These are phyloP conservation scores for Cenchrus americanus DNA, from an alignment of 176 grass and related monocot species.

Conservation along the genomic window DNA sequence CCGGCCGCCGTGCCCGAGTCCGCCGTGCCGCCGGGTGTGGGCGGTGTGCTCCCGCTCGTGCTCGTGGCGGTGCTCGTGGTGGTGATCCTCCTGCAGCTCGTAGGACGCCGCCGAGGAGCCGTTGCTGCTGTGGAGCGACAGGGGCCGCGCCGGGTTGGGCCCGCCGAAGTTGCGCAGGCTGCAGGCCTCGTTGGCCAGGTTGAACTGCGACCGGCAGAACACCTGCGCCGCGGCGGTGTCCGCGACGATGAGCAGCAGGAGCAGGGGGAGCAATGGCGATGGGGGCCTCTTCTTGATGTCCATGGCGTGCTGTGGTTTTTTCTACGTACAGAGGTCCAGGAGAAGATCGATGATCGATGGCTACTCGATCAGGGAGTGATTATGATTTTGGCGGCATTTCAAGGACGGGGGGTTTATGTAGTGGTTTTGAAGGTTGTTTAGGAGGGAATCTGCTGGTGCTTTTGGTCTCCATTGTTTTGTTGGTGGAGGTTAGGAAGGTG, in stretches of 20 bases:
- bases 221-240: constrained; percentile 41
- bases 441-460: constrained; percentile 45
- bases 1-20: neutral
- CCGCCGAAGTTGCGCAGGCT: constrained; percentile 45
- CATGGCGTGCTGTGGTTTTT: neutral
- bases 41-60: constrained; percentile 30
- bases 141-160: constrained; percentile 37
- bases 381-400: constrained; percentile 37
- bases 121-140: constrained; percentile 49
- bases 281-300: constrained; percentile 29
- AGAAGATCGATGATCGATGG: neutral
- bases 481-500: constrained; percentile 42
- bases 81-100: constrained; percentile 42
- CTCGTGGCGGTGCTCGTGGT: neutral
- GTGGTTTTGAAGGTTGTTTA: neutral
- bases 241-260: constrained; percentile 31
- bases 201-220: constrained; percentile 76
- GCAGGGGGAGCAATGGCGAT: neutral
- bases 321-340: neutral
- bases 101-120: constrained; percentile 29
- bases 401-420: constrained; percentile 25
- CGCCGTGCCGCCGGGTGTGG: constrained; percentile 15
- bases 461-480: neutral
- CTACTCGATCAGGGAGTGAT: constrained; percentile 16
- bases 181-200: constrained; percentile 78